phyloP scores from a whole-genome alignment of 306 rosid species.

The Rosa chinensis region DNA sequence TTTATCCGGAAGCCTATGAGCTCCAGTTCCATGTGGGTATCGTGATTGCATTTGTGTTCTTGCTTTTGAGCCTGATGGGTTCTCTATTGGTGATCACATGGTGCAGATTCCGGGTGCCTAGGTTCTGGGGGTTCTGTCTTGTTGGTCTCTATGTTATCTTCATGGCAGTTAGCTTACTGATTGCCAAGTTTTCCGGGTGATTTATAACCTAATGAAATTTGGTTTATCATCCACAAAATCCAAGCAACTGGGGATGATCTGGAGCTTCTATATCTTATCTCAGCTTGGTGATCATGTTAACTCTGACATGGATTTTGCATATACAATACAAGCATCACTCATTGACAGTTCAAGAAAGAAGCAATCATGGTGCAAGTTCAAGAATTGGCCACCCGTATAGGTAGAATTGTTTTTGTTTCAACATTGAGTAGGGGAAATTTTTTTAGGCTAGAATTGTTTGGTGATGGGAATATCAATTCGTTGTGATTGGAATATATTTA shows the following conservation, averaged over 20 bases:
- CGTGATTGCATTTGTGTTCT: constrained; percentile 81
- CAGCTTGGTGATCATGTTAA: constrained; percentile 13
- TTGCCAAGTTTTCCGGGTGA: constrained; percentile 74
- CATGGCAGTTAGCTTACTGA: constrained; percentile 62
- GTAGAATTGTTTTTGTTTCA: not conserved
- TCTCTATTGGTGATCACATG: constrained; percentile 85
- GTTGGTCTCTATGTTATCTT: constrained; percentile 78
- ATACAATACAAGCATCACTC: not conserved
- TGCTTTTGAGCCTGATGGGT: constrained; percentile 91
- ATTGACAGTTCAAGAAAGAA: not conserved
- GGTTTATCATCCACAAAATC: not conserved
- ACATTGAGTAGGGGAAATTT: not conserved
- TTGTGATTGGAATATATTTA: not conserved
- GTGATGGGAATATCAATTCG: not conserved
- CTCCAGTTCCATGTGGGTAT: constrained; percentile 81
- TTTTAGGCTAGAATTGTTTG: not conserved
- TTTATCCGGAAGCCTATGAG: constrained; percentile 73
- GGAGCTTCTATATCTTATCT: not conserved
- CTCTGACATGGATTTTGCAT: constrained; percentile 11
- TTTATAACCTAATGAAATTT: not conserved
- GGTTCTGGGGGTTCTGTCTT: constrained; percentile 93
- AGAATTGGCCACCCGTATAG: constrained; percentile 2
- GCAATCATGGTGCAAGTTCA: constrained; percentile 1
- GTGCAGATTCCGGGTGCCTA: constrained; percentile 92
- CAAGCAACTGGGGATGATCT: not conserved